Conservation (phyloP, 2,329 filamentous ascomycete genomes). For the Neocatenulostroma microsporum region DNA sequence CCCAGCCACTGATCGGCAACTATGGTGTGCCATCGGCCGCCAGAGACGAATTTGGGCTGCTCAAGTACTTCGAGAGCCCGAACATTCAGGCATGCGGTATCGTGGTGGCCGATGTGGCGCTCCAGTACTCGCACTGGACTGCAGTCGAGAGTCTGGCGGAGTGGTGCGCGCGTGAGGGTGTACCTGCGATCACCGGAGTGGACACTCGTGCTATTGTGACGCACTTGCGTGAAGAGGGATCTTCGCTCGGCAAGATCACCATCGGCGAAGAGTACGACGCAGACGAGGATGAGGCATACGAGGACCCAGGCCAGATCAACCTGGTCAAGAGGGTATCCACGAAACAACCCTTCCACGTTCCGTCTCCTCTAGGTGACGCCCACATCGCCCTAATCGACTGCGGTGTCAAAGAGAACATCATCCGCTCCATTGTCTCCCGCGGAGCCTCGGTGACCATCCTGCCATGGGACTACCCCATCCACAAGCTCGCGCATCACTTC, state of each 20-base stretch:
- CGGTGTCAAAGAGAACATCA: constrained; percentile 99
- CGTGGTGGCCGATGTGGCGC: constrained; percentile 88
- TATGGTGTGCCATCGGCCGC: constrained; percentile 87
- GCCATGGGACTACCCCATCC: constrained; percentile 93
- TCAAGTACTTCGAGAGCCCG: constrained; percentile 97
- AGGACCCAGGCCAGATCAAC: constrained; percentile 95
- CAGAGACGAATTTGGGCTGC: constrained; percentile 78
- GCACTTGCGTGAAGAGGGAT: constrained; percentile 89
- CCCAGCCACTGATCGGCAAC: constrained; percentile 95
- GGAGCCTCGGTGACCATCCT: constrained; percentile 90
- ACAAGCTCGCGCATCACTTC: constrained; percentile 96
- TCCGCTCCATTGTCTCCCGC: constrained; percentile 84
- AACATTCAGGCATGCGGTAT: constrained; percentile 95
- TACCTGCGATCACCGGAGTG: constrained; percentile 92
- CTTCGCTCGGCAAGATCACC: constrained; percentile 87
- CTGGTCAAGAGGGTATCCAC: constrained; percentile 93
- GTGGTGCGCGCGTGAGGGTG: constrained; percentile 94
- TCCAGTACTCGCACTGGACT: constrained; percentile 97
- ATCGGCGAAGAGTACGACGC: constrained; percentile 97
- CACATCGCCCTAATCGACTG: constrained; percentile 96
- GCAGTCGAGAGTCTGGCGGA: constrained; percentile 86
- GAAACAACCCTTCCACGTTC: constrained; percentile 94
- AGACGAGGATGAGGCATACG: constrained; percentile 91
- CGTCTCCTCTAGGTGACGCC: constrained; percentile 70
- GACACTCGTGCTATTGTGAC: constrained; percentile 97